Base-by-base conservation (phyloP, 768 basidiomycete species). In the Suillus ampliporus region DNA sequence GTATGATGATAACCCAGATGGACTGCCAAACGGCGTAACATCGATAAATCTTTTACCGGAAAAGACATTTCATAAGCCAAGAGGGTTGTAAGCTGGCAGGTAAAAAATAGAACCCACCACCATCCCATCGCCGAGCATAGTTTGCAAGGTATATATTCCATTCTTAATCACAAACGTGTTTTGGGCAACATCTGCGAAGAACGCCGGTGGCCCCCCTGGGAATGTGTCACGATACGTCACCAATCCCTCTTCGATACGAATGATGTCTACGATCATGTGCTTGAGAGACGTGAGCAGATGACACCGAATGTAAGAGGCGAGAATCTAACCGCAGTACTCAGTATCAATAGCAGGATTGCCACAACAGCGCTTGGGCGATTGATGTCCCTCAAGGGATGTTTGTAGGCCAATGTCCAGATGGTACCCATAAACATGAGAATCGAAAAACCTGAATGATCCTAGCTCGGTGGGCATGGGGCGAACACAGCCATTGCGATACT, bases 241-340 rank as follows among this genome's bases (percentile, higher is more conserved):
- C 26, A 50, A 26, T 15, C 48, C 48, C 4, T 50, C 28, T 50
- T 50, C 48, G 26, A 50, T 5, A 28, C 15, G 48, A 28, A 50
- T 3, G 17, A 50, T 28, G 17, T 15, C 3, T 2, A 50, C 15
- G 26, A 50, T 5, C 17, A 50, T 50, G 48, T 50, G 26, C 48
- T 50, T 50, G 2, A 14, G 15, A 28, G 19, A 26, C 23, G 48
- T 50, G 8, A 28, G 9, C 48, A 15, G 15, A 17, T 10, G 15
- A 50, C 26, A 28, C 7, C 5, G 28, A 17, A 50, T 17, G 26
- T 17, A 10, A 28, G 2, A 50, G 28, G 17, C 15, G 5, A 19
- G 9, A 10, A 28, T 10, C 48, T 28, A 50, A 71, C 70, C 17
- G 66, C 64, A 1, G 69, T 72, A 54, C 70, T 72, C n/a, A 67